Evolutionary conservation across 345 rosid genomes (phyloP).

Genomic region (Syzygium oleosum): DNA sequence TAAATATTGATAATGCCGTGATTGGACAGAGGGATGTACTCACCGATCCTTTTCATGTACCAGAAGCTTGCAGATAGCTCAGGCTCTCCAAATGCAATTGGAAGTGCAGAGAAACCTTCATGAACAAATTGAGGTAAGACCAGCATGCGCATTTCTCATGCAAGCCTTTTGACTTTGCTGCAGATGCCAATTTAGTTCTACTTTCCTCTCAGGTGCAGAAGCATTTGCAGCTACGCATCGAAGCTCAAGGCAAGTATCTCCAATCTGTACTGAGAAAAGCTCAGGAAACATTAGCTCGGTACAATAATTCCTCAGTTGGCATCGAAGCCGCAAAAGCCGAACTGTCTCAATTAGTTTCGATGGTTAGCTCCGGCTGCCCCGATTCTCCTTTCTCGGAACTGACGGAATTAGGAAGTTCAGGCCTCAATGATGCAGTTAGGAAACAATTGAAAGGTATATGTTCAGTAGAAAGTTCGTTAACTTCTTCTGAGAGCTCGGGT

Average conservation of each 20-base stretch:
- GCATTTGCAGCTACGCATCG: constrained; percentile 89
- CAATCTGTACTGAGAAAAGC: constrained; percentile 80
- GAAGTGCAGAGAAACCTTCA: constrained; percentile 90
- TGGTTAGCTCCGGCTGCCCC: constrained; percentile 44
- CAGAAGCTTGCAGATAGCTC: constrained; percentile 66
- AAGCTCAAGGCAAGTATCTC: constrained; percentile 94
- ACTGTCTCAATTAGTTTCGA: constrained; percentile 60
- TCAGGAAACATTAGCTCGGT: constrained; percentile 80
- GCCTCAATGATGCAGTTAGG: constrained; percentile 17
- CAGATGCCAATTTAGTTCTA: neutral
- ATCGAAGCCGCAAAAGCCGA: constrained; percentile 63
- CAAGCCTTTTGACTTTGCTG: neutral
- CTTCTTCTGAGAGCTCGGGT: constrained; percentile 77
- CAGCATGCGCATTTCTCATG: neutral
- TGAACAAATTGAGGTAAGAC: constrained; percentile 83
- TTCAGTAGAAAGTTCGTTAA: constrained; percentile 81
- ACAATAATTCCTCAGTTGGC: constrained; percentile 46
- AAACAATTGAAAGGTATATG: constrained; percentile 28
- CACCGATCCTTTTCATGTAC: constrained; percentile 9
- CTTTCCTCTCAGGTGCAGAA: constrained; percentile 67
- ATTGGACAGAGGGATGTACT: neutral
- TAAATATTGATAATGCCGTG: constrained; percentile 1
- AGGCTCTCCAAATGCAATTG: constrained; percentile 85
- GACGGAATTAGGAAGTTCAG: constrained; percentile 37
- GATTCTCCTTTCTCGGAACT: constrained; percentile 61